Evolutionary conservation across 306 rosid species (phyloP).

Genomic region (Quercus ilex): DNA sequence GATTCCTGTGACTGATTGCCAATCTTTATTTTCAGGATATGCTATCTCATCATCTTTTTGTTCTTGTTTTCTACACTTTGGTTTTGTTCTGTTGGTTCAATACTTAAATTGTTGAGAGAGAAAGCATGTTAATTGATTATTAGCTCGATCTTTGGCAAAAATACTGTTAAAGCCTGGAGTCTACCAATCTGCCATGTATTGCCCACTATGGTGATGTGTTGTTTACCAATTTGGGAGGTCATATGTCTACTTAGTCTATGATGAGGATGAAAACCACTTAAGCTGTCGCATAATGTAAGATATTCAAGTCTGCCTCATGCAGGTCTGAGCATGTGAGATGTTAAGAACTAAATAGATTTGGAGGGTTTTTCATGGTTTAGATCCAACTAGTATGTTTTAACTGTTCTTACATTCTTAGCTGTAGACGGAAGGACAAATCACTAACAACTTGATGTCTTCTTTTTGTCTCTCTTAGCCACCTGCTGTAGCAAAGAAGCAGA

Average conservation of each 20-base stretch:
- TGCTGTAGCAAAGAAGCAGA: conserved; percentile 36
- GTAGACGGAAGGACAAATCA: background rate
- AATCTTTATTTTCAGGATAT: background rate
- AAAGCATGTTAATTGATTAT: conserved; percentile 8
- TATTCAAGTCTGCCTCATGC: background rate
- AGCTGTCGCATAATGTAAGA: background rate
- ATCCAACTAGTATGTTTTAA: background rate
- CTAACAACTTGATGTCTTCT: background rate
- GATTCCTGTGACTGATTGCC: background rate
- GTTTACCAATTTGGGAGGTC: background rate
- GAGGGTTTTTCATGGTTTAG: background rate
- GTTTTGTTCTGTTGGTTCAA: background rate
- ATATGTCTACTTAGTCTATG: background rate
- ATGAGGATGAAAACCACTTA: background rate
- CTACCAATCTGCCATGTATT: conserved; percentile 3
- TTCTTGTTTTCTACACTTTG: background rate
- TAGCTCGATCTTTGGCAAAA: conserved; percentile 3
- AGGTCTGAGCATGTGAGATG: background rate
- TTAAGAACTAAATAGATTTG: background rate
- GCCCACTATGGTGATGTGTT: background rate
- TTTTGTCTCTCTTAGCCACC: conserved; percentile 33
- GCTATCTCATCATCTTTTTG: background rate
- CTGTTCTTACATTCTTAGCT: background rate
- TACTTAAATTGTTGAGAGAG: background rate
- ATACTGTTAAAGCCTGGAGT: background rate